phyloP scores from a whole-genome alignment of 176 grass and related monocot genomes.

The Eleusine coracana region DNA sequence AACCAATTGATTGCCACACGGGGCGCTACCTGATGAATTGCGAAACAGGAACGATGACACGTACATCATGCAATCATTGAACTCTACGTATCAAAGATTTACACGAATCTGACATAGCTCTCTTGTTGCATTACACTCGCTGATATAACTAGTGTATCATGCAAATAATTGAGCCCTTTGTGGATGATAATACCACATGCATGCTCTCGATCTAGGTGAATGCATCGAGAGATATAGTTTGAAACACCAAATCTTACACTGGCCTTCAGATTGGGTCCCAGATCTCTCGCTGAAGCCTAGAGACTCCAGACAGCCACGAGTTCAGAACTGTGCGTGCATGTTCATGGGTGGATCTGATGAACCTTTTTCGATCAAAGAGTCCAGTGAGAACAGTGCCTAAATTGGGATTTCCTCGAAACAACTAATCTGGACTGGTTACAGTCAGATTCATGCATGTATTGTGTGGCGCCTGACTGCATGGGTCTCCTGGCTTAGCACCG shows the following conservation, averaged over 20 bases:
- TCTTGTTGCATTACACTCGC: neutral
- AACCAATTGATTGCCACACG: neutral
- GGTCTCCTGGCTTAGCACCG: neutral
- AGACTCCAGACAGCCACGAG: neutral
- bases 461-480: neutral
- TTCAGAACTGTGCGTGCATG: slow-evolving; percentile 37
- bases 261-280: neutral
- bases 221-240: neutral
- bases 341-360: slow-evolving; percentile 10
- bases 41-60: neutral
- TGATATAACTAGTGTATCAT: neutral
- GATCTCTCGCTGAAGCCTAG: neutral
- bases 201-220: slow-evolving; percentile 21
- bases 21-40: neutral
- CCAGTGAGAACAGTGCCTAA: slow-evolving; percentile 36
- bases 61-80: neutral
- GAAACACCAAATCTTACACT: slow-evolving; percentile 11
- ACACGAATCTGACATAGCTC: neutral
- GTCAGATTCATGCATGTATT: slow-evolving; percentile 40
- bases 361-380: neutral
- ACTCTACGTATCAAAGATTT: neutral
- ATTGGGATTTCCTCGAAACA: slow-evolving; percentile 39
- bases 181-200: slow-evolving; percentile 26
- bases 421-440: slow-evolving; percentile 9
- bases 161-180: slow-evolving; percentile 11